phyloP scores from a whole-genome alignment of 305 asterid species.

The Solanum hybrid region DNA sequence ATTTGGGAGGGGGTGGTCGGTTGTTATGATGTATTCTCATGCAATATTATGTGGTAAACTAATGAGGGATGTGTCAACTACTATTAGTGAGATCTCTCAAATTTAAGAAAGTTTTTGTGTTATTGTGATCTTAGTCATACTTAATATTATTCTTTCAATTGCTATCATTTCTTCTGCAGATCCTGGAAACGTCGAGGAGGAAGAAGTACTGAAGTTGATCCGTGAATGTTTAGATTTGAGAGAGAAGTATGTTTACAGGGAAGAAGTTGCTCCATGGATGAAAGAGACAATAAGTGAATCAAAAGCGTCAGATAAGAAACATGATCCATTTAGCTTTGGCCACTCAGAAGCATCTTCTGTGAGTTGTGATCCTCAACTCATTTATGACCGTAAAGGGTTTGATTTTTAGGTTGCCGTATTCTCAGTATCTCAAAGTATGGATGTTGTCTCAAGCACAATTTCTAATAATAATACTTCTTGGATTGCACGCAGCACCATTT shows the following conservation, averaged over 20 bases:
- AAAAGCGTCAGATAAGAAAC: slow-evolving; percentile 30
- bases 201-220: slow-evolving; percentile 72
- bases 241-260: slow-evolving; percentile 78
- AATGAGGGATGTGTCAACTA: not conserved
- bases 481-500: slow-evolving; percentile 55
- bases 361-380: slow-evolving; percentile 31
- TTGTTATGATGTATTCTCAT: not conserved
- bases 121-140: not conserved
- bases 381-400: not conserved
- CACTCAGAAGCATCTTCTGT: slow-evolving; percentile 79
- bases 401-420: not conserved
- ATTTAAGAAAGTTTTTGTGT: not conserved
- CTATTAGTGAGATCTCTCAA: not conserved
- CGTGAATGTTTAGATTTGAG: slow-evolving; percentile 75
- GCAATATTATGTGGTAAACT: not conserved
- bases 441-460: slow-evolving; percentile 10
- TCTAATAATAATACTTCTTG: slow-evolving; percentile 19
- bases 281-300: slow-evolving; percentile 27
- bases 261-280: slow-evolving; percentile 66
- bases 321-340: slow-evolving; percentile 55
- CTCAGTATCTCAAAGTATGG: not conserved
- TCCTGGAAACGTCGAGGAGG: slow-evolving; percentile 61
- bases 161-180: slow-evolving; percentile 35
- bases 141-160: not conserved
- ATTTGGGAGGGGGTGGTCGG: not conserved